Base-by-base conservation (phyloP, 2,329 filamentous ascomycete species). In the Pseudocercospora cruenta region DNA sequence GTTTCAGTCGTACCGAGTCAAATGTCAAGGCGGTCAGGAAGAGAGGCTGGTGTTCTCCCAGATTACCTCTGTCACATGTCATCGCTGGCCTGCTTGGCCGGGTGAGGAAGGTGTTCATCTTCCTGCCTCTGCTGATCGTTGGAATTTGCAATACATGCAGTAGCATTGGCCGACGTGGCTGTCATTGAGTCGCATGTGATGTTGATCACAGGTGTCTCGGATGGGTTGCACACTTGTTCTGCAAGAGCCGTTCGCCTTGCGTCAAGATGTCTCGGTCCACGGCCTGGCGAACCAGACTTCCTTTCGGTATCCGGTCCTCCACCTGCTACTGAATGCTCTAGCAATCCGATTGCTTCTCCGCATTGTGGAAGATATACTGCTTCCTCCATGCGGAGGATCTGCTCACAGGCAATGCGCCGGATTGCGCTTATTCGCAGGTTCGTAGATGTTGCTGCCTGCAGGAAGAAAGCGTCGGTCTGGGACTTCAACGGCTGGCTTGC, bases 201-300 rank as follows among this genome's bases (percentile, higher is more conserved):
- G 49, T 22, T 22, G 45, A 2, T 36, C 45, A 47, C n/a, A 19
- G 21, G 53, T 57, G 53, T 57, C 53, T 57, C 53, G 53, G 53
- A 57, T 31, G 31, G 26, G 53, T 57, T 57, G 21, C 26, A 57
- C 53, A n/a, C 53, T 57, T 57, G 53, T 57, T 57, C 26, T 36
- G 53, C 53, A 57, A 36, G 26, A 36, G 49, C 21, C 19, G 22
- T 12, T 26, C 19, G 49, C 49, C 49, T 53, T 57, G 53, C 53
- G 21, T 36, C 45, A 28, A 28, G 45, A 53, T 53, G 49, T 53
- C 49, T 53, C 49, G 49, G 49, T 26, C 49, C 8, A 26, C 24
- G 21, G 49, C 22, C 22, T 53, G 49, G 49, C 49, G 49, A 57
- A 57, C 26, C 53, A 57, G 53, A 36, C 12, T 54, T 54, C 51